A percentile compares a stretch with the other conserved stretches of the same genome.
phyloP scores from a whole-genome alignment of 805 yeast species.

The Candida adriatica region DNA sequence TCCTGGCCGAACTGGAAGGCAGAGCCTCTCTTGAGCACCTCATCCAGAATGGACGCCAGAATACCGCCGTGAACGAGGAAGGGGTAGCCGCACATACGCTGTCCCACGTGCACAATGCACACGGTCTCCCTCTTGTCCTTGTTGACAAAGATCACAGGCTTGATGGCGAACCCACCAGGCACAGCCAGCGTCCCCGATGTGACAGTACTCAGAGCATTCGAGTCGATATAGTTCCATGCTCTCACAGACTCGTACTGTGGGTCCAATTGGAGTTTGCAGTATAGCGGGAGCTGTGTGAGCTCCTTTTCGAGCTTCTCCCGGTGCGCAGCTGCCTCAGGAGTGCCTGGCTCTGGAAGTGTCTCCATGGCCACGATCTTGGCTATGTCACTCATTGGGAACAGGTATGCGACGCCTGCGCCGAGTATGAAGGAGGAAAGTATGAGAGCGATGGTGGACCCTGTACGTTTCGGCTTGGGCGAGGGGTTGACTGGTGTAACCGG shows the following conservation, averaged over 20 bases:
- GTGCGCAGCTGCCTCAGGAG: slow-evolving; percentile 25
- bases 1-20: slow-evolving; percentile 28
- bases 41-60: slow-evolving; percentile 73
- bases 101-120: slow-evolving; percentile 70
- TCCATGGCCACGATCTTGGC: slow-evolving; percentile 23
- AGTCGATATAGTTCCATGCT: slow-evolving; percentile 40
- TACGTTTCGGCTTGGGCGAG: neutral
- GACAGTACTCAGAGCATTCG: slow-evolving; percentile 29
- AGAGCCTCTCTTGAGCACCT: slow-evolving; percentile 54
- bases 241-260: slow-evolving; percentile 32
- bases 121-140: slow-evolving; percentile 49
- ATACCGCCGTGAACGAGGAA: slow-evolving; percentile 87
- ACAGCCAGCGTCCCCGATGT: slow-evolving; percentile 48
- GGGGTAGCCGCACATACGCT: slow-evolving; percentile 79
- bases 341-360: slow-evolving; percentile 18
- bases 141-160: slow-evolving; percentile 64
- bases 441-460: slow-evolving; percentile 10
- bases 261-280: slow-evolving; percentile 36
- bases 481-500: neutral
- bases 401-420: slow-evolving; percentile 30
- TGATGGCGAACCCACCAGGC: slow-evolving; percentile 76
- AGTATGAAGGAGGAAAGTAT: slow-evolving; percentile 23
- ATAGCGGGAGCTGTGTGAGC: slow-evolving; percentile 43
- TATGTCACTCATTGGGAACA: slow-evolving; percentile 28
- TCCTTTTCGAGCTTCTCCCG: slow-evolving; percentile 35